Base-by-base conservation (phyloP, 257 asterid species). In the Coffea eugenioides region DNA sequence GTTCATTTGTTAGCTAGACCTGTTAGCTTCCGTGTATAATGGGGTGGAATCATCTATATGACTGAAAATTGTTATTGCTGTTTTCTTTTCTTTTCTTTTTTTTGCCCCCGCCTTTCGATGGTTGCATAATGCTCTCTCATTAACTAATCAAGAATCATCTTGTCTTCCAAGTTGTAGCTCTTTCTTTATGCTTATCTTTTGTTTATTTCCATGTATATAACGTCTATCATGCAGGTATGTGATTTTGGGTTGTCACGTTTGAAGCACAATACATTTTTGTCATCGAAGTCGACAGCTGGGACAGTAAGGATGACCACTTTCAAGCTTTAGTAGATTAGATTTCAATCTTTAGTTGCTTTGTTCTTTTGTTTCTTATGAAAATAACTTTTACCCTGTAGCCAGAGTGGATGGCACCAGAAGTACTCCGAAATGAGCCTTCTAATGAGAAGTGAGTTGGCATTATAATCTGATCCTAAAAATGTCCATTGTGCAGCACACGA, bases 391-490 rank as follows among this genome's bases (percentile, higher is more conserved):
- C 74, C 73, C 73, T 81, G 69, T 83, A 96, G 99, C 98, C 99
- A 23, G 99, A 96, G 86, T 96, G 99, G 99, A 96, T 96, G 99
- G 99, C 99, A 69, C 99, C 99, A 49, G 99, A 96, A 90, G 97
- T 96, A 83, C 99, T 96, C 66, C 95, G 98, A 59, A 96, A 96
- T 84, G 99, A 96, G 86, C 97, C 93, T 84, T 96, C 99, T 68
- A 94, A 94, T 86, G 99, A 96, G 83, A 96, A 96, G 99, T 94
- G 87, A 92, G 98, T 89, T 51, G 68, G 57, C 74, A 20, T 64
- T 81, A 45, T 65, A 45, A 52, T 66, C 21, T 41, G 11, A 25
- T 59, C 6, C 2, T 67, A 51, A 1, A 34, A 68, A 10, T 36
- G 45, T 45, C 6, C 70, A 18, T 5, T 21, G 15, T 74, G 25